Evolutionary conservation across 495 filamentous ascomycete genomes (phyloP), one percentile per base, ranked within the genome.

Genomic region (Penicillium cinerascens): DNA sequence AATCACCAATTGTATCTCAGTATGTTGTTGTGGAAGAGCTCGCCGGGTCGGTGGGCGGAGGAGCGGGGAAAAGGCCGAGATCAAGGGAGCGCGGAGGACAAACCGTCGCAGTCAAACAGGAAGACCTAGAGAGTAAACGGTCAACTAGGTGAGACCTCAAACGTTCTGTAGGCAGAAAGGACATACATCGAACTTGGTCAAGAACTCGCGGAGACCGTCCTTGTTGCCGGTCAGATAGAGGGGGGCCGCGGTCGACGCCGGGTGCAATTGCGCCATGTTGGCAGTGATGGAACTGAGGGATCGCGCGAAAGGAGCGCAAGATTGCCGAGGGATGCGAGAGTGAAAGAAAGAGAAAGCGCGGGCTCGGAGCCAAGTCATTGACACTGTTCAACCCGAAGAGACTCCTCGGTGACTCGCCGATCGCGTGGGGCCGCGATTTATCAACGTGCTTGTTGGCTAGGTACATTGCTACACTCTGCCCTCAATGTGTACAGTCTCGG

Each of bases 41-140:
- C 35, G 45, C 22, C 7, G 1, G 27, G 21, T 46, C 11, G n/a
- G 18, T 23, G 40, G n/a, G 35, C 26, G 35, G 46, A 33, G 20
- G 29, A 6, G 23, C 44, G 47, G 45, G 44, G 39, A 47, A 51
- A 36, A 56, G 47, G 42, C 41, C 47, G 52, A 50, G 45, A 54
- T 50, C 40, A 46, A 42, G 20, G 23, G 5, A 25, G 40, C n/a
- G 16, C 15, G 17, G 22, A 36, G 42, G 11, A 73, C 80, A 55
- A 73, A 96, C 92, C 93, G 82, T 98, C 93, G 70, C 93, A 98
- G 66, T 98, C 93, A 59, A 98, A 89, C 7, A 98, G 75, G 65
- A 98, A 97, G 25, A 89, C 82, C 92, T 97, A 60, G 15, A 44
- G 6, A 17, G 13, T 5, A 36, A 8, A n/a, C 1, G 16, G 27